Evolutionary conservation across 2,329 filamentous ascomycete genomes (phyloP).

Genomic region (Lachnellula arida): DNA sequence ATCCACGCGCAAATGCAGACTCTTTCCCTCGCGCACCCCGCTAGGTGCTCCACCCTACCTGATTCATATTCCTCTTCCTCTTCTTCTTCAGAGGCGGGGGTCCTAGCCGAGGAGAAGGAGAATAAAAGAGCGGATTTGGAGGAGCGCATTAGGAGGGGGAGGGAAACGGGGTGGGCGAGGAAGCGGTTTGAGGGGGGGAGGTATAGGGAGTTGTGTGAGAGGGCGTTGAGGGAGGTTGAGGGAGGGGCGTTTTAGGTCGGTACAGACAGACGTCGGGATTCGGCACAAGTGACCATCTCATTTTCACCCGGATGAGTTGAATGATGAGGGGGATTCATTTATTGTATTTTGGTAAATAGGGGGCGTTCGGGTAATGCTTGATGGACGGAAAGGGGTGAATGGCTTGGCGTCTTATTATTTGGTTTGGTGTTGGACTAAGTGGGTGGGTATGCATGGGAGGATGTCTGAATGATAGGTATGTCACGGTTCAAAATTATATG

Average conservation of each 20-base stretch:
- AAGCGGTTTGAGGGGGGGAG: slow-evolving; percentile 23
- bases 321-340: background rate
- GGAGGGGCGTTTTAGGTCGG: background rate
- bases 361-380: background rate
- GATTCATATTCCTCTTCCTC: slow-evolving; percentile 3
- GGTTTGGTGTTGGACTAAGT: too few species aligned
- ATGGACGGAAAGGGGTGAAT: background rate
- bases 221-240: slow-evolving; percentile 20
- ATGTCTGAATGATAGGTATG: too few species aligned
- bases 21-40: slow-evolving; percentile 12
- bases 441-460: too few species aligned
- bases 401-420: too few species aligned
- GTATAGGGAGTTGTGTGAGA: slow-evolving; percentile 26
- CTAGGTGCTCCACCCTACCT: slow-evolving; percentile 19
- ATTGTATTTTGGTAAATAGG: background rate
- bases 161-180: slow-evolving; percentile 19
- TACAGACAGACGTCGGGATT: too few species aligned
- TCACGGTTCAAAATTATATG: too few species aligned
- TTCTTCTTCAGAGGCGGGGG: background rate
- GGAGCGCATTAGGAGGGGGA: slow-evolving; percentile 18
- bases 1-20: slow-evolving; percentile 18
- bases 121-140: slow-evolving; percentile 11
- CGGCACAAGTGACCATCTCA: too few species aligned
- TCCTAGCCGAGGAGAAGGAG: slow-evolving; percentile 8
- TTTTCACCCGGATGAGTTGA: too few species aligned